Conservation (phyloP, 495 filamentous ascomycete species). For the Penicillium simplicissimum region DNA sequence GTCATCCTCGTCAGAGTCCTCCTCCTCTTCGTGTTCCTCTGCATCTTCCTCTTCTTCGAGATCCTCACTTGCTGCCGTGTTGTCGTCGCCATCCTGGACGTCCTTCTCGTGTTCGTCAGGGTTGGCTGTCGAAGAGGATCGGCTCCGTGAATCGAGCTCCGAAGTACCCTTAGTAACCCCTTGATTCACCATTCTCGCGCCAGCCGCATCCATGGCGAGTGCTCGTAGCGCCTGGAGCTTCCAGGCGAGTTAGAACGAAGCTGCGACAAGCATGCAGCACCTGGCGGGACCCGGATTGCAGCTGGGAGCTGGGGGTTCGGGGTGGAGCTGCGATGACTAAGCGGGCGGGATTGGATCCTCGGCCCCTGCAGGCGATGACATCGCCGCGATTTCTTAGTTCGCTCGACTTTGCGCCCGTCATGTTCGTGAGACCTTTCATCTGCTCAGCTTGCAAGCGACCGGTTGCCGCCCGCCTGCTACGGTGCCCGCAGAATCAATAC, state of each 20-base stretch:
- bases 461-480: slow-evolving; percentile 22
- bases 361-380: slow-evolving; percentile 21
- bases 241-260: slow-evolving; percentile 20
- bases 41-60: slow-evolving; percentile 28
- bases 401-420: slow-evolving; percentile 14
- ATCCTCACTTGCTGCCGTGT: slow-evolving; percentile 27
- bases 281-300: slow-evolving; percentile 17
- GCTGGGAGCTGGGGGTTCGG: slow-evolving; percentile 29
- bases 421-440: slow-evolving; percentile 43
- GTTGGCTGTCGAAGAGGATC: slow-evolving; percentile 23
- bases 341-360: slow-evolving; percentile 21
- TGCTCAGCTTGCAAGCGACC: slow-evolving; percentile 34
- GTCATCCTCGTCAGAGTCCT: slow-evolving; percentile 79
- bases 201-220: slow-evolving; percentile 49
- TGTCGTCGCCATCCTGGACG: slow-evolving; percentile 21
- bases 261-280: slow-evolving; percentile 23
- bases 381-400: slow-evolving; percentile 4
- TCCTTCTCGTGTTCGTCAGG: slow-evolving; percentile 25
- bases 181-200: slow-evolving; percentile 37
- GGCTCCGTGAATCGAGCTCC: slow-evolving; percentile 25
- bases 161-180: slow-evolving; percentile 23
- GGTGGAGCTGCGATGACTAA: slow-evolving; percentile 27
- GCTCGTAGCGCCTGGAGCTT: slow-evolving; percentile 34
- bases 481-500: slow-evolving; percentile 34
- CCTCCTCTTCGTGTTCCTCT: slow-evolving; percentile 50